Percentiles rank a stretch among this genome's conserved stretches.
Evolutionary conservation across 768 basidiomycete species (phyloP).

Genomic region (Lentinula sp.): DNA sequence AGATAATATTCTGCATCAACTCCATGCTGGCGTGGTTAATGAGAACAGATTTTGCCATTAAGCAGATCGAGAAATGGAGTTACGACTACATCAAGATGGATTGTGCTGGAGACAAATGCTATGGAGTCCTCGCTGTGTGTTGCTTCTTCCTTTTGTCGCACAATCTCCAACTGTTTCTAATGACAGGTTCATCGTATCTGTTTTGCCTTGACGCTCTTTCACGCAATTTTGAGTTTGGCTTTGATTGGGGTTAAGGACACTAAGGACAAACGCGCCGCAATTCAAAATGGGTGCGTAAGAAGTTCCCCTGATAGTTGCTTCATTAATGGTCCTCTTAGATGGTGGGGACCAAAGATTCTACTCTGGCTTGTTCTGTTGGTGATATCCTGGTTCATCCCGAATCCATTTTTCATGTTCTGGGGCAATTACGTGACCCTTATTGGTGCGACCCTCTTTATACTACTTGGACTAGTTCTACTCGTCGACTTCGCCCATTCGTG

Average conservation of each 20-base stretch:
- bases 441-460: slow-evolving; percentile 92
- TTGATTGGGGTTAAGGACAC: slow-evolving; percentile 89
- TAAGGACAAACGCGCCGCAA: slow-evolving; percentile 84
- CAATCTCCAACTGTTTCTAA: background rate
- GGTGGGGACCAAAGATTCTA: slow-evolving; percentile 98
- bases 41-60: slow-evolving; percentile 84
- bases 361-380: slow-evolving; percentile 80
- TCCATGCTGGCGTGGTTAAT: slow-evolving; percentile 97
- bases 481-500: slow-evolving; percentile 99
- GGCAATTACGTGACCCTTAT: slow-evolving; percentile 89
- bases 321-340: slow-evolving; percentile 38
- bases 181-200: slow-evolving; percentile 88
- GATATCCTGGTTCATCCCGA: slow-evolving; percentile 91
- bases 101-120: slow-evolving; percentile 88
- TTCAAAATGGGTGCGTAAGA: slow-evolving; percentile 83
- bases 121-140: slow-evolving; percentile 90
- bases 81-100: slow-evolving; percentile 99
- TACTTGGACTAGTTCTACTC: slow-evolving; percentile 93
- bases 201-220: slow-evolving; percentile 89
- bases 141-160: background rate
- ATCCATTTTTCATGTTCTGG: slow-evolving; percentile 92
- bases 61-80: slow-evolving; percentile 85
- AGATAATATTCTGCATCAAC: slow-evolving; percentile 95
- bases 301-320: background rate
- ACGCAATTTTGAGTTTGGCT: slow-evolving; percentile 69